Evolutionary conservation across 106 monocot genomes (phyloP), one percentile per base, ranked within the genome.

Genomic region (Dioscorea dumetorum): DNA sequence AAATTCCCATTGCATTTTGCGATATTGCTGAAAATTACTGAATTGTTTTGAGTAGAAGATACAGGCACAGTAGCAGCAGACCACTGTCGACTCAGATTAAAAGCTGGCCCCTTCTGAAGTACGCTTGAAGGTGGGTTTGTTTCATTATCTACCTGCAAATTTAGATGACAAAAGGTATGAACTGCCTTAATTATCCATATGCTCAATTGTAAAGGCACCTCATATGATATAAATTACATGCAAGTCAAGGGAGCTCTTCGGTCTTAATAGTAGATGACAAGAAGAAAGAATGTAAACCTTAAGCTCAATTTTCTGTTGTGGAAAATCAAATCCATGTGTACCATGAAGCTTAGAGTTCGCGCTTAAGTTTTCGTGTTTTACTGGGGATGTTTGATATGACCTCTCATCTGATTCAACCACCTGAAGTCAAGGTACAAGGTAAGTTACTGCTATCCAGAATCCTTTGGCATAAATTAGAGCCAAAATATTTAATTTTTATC

Each of bases 381-480:
- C 84, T 71, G 75, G 63, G 19, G 69, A 53, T 21, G 51, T 49
- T 67, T 67, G 28, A 41, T 77, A 41, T 31, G 63, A 63, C 52
- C 76, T 60, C 20, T 51, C 70, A 70, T 64, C 79, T n/a, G 64
- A 79, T 49, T 88, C 79, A 68, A 85, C 48, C 33, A 74, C 78
- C 85, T 95, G 78, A 58, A 4, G 66, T 62, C 20, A 66, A 70
- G 12, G 64, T 59, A 67, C 68, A 19, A 16, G 19, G 12, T 51
- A 19, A 18, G 12, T 3, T 18, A 18, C 2, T 19, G 18, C 19
- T 15, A 54, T 18, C 54, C 15, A 19, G 18, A 54, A 54, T 13
- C 7, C 15, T 18, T 12, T 41, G 41, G 41, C 41, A 41, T 41
- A 41, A 8, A 41, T 41, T 41, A 5, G 54, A 4, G 15, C 15